Conservation (phyloP, 768 basidiomycete genomes). For the Tricholoma terreum region DNA sequence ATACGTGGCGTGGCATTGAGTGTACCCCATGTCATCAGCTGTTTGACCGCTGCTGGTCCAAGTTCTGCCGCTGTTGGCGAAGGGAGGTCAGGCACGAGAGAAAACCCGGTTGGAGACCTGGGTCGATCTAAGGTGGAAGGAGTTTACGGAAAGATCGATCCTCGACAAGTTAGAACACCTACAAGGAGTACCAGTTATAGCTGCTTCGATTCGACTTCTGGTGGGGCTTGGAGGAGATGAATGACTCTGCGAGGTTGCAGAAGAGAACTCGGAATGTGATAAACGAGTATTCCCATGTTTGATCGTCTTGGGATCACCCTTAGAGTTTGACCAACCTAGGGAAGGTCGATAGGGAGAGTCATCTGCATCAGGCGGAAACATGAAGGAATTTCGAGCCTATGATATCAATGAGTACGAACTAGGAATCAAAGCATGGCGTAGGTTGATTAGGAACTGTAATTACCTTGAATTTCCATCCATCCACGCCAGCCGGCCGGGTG, state of each 20-base stretch:
- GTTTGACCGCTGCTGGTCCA: constrained; percentile 78
- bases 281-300: constrained; percentile 81
- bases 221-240: constrained; percentile 86
- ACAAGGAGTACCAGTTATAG: constrained; percentile 93
- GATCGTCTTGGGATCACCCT: constrained; percentile 57
- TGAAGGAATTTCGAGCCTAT: constrained; percentile 89
- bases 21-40: constrained; percentile 98
- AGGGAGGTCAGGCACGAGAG: constrained; percentile 81
- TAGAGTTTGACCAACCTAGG: constrained; percentile 12
- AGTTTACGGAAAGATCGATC: constrained; percentile 6
- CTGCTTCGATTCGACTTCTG: constrained; percentile 85
- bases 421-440: neutral
- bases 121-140: constrained; percentile 51
- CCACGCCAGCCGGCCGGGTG: constrained; percentile 65
- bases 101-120: constrained; percentile 57
- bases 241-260: constrained; percentile 35
- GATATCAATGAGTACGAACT: neutral
- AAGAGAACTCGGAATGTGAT: constrained; percentile 59
- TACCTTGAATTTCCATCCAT: constrained; percentile 83
- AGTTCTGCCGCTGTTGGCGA: constrained; percentile 83
- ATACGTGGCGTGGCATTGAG: constrained; percentile 89
- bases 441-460: constrained; percentile 1
- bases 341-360: constrained; percentile 55
- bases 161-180: constrained; percentile 26
- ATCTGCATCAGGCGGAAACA: constrained; percentile 94